Evolutionary conservation across 345 rosid genomes (phyloP).

Genomic region (Raphanus sativus): DNA sequence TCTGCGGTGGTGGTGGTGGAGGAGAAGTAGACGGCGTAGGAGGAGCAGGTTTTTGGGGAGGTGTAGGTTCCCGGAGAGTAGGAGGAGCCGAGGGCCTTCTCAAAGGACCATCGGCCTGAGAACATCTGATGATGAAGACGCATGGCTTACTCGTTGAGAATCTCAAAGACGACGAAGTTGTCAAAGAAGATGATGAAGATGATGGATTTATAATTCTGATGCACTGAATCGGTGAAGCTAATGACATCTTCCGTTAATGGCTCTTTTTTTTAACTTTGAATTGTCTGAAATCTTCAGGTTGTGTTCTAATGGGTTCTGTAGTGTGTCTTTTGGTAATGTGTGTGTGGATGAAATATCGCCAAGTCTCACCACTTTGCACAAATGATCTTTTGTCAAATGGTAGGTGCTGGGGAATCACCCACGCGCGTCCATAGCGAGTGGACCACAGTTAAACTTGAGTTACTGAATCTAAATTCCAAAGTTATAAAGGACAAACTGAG

Average conservation of each 20-base stretch:
- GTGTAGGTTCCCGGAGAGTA: slow-evolving; percentile 47
- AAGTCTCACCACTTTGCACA: slow-evolving; percentile 33
- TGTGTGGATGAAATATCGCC: slow-evolving; percentile 41
- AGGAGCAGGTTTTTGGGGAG: slow-evolving; percentile 48
- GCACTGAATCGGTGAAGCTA: slow-evolving; percentile 63
- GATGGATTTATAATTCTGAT: slow-evolving; percentile 61
- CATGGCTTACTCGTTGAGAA: slow-evolving; percentile 48
- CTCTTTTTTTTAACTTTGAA: background rate
- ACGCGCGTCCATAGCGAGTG: slow-evolving; percentile 18
- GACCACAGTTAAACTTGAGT: background rate
- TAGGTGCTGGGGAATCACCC: background rate
- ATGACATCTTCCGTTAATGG: slow-evolving; percentile 47
- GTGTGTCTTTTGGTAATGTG: slow-evolving; percentile 25
- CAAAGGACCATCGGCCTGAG: slow-evolving; percentile 85
- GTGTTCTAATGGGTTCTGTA: slow-evolving; percentile 4
- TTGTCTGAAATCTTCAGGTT: background rate
- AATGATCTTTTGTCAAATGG: slow-evolving; percentile 23
- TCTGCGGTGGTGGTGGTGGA: slow-evolving; percentile 35
- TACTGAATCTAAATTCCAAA: background rate
- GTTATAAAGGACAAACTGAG: background rate
- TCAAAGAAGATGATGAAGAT: slow-evolving; percentile 41
- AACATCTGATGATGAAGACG: slow-evolving; percentile 54
- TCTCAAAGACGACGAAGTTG: slow-evolving; percentile 46
- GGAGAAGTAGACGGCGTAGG: slow-evolving; percentile 45
- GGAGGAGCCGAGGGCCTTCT: slow-evolving; percentile 83